phyloP scores from a whole-genome alignment of 305 asterid genomes.

The Solanum hybrid region DNA sequence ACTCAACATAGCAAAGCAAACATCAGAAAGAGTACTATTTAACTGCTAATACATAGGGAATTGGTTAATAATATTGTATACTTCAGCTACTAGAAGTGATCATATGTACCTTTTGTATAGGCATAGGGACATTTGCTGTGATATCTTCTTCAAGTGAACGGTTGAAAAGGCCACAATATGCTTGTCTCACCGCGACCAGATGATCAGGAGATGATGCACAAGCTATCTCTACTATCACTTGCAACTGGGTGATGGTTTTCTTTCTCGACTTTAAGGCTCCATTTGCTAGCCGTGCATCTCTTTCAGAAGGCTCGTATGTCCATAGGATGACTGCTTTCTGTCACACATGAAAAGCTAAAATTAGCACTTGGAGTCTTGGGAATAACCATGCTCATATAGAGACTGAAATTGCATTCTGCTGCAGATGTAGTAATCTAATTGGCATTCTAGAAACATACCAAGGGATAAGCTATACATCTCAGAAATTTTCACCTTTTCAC shows the following conservation, averaged over 20 bases:
- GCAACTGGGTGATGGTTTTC: conserved; percentile 41
- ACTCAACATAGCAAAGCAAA: background rate
- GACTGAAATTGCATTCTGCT: background rate
- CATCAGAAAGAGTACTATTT: background rate
- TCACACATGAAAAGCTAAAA: conserved; percentile 1
- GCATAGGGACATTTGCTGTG: conserved; percentile 38
- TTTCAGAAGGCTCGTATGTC: conserved; percentile 64
- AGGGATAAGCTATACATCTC: background rate
- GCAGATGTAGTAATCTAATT: background rate
- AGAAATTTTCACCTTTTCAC: background rate
- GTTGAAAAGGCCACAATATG: conserved; percentile 48
- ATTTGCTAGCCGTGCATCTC: conserved; percentile 72
- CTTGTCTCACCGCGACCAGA: conserved; percentile 54
- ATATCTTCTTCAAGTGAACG: conserved; percentile 73
- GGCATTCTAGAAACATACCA: background rate
- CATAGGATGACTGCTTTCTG: conserved; percentile 67
- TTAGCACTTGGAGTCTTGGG: background rate
- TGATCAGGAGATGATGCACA: conserved; percentile 69
- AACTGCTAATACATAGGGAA: background rate
- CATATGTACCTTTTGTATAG: conserved; percentile 48
- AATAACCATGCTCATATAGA: background rate
- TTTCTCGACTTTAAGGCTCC: conserved; percentile 42
- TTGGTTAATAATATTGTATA: background rate
- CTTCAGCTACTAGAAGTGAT: background rate
- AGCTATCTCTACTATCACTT: conserved; percentile 71